phyloP scores from a whole-genome alignment of 2,329 filamentous ascomycete genomes.

The Aspergillus transmontanensis region DNA sequence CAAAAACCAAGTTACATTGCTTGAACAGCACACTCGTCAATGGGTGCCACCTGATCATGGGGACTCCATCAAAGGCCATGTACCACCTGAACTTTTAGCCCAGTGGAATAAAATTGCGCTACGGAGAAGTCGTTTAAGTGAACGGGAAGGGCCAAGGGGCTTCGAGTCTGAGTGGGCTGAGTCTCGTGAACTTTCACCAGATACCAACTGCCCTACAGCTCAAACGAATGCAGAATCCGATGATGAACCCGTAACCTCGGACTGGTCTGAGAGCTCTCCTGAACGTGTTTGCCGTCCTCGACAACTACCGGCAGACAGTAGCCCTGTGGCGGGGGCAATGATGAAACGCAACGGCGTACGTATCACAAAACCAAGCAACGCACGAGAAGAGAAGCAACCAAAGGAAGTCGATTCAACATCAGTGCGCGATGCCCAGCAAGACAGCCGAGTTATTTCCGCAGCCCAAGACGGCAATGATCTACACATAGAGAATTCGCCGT shows the following conservation, averaged over 20 bases:
- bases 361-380: too few species aligned
- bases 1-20: slow-evolving; percentile 4
- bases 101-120: slow-evolving; percentile 38
- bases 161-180: not conserved
- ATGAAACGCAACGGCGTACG: not conserved
- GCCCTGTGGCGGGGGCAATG: slow-evolving; percentile 19
- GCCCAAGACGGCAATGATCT: not conserved
- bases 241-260: slow-evolving; percentile 9
- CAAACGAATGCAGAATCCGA: slow-evolving; percentile 24
- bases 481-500: not conserved
- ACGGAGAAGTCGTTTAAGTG: slow-evolving; percentile 5
- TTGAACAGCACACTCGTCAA: slow-evolving; percentile 7
- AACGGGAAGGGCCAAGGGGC: not conserved
- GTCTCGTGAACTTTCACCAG: slow-evolving; percentile 3
- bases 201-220: slow-evolving; percentile 12
- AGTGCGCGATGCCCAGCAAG: not conserved
- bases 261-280: slow-evolving; percentile 25
- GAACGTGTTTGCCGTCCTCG: slow-evolving; percentile 10
- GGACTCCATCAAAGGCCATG: slow-evolving; percentile 27
- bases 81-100: slow-evolving; percentile 37
- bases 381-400: not conserved
- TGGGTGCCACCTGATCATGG: not conserved
- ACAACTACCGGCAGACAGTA: slow-evolving; percentile 33
- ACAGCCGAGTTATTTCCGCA: not conserved
- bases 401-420: not conserved